Percentiles rank a stretch among this genome's conserved stretches.
Conservation (phyloP, 202 grass and related monocot genomes). For the Elaeis oleifera region DNA sequence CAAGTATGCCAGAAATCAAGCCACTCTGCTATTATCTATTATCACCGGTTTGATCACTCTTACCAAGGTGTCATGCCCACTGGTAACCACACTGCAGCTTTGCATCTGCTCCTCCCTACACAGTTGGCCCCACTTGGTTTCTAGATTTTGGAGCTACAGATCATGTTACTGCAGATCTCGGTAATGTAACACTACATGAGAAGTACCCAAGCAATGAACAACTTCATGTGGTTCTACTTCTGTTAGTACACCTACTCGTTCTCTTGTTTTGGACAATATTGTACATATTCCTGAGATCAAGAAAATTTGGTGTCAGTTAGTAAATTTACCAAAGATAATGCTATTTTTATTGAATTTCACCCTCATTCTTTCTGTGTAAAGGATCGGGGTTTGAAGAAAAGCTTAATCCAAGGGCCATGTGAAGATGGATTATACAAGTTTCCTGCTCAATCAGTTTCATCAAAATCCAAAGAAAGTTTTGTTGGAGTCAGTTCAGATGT, state of each 20-base stretch:
- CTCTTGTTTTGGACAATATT: background rate
- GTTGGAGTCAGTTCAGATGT: background rate
- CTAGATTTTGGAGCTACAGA: background rate
- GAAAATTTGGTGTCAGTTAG: background rate
- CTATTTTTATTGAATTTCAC: background rate
- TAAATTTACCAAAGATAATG: background rate
- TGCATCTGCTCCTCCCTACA: too few species aligned
- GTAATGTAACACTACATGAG: background rate
- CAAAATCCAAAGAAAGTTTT: background rate
- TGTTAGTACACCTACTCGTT: background rate
- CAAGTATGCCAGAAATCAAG: too few species aligned
- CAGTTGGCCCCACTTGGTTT: background rate
- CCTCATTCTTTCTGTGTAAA: background rate
- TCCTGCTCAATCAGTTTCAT: accelerated
- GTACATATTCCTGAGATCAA: background rate
- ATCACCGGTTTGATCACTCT: too few species aligned
- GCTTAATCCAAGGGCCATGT: background rate
- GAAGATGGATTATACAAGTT: background rate
- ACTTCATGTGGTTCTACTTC: background rate
- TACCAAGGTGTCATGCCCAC: too few species aligned
- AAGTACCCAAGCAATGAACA: background rate
- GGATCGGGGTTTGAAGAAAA: background rate
- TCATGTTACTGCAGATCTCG: background rate
- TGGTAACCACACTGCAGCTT: too few species aligned
- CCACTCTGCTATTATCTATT: too few species aligned